Base-by-base conservation (phyloP, 208 protist genomes). In the Leishmania braziliensis region DNA sequence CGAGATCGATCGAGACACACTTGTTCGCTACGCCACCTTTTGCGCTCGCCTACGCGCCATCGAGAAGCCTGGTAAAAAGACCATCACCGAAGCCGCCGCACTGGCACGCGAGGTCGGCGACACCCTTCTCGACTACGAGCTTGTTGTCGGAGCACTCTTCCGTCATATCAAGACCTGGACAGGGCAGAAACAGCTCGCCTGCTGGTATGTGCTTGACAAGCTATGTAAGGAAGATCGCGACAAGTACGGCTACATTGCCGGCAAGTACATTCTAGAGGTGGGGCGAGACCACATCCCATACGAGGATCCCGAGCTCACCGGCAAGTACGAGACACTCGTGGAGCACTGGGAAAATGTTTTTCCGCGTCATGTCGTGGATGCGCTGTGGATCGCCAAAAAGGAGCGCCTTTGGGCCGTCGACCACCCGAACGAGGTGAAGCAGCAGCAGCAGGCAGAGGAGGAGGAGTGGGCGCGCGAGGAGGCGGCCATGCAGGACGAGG, bases 291-390 rank as follows among this genome's bases (percentile, higher is more conserved):
- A 96, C 90, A 96, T 98, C 75, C 95, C 94, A 5, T 97, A 95
- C 84, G 94, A 98, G 75, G 92, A 97, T 74, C 83, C 89, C 26
- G 85, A 90, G 63, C 88, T 97, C 48, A 87, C 82, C 39, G 86
- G 90, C 68, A 93, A 94, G 86, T 98, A 98, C 80, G 94, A 97
- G 66, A 96, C 90, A 77, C 88, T 98, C 29, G 92, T 98, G 10
- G 93, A 97, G 82, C 93, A 95, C 88, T 98, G 95, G 94, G 91
- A 96, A 62, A 88, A 88, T 74, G 94, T 98, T 36, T 98, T 98
- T 79, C 92, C 92, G 2, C 87, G 84, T 16, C 91, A 96, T 80
- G 93, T 98, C 3, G 95, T 98, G 58, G 92, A 97, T 77, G 87
- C 91, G 63, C 80, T 98, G 39, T 97, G 95, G 95, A 80, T 94